These are phyloP conservation scores for Beauveria sp. DNA, from an alignment of 2,329 filamentous ascomycete species.

Conservation along the genomic window DNA sequence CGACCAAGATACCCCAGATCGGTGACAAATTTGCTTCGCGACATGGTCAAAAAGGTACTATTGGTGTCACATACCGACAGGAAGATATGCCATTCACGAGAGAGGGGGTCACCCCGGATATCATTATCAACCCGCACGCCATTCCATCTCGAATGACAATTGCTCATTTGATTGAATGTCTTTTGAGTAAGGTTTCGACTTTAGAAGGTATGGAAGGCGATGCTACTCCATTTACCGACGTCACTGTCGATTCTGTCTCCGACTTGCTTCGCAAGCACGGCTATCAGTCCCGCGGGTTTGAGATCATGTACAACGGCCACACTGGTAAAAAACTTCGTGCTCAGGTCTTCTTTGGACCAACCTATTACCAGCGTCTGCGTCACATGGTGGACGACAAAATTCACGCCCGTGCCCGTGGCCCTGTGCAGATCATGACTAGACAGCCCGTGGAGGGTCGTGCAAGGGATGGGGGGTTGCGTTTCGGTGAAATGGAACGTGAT, in stretches of 20 bases:
- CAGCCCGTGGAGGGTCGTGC: slow-evolving; percentile 98
- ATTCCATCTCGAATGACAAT: slow-evolving; percentile 99
- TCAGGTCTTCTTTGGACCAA: slow-evolving; percentile 94
- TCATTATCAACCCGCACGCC: slow-evolving; percentile 98
- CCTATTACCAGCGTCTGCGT: slow-evolving; percentile 95
- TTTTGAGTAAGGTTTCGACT: slow-evolving; percentile 91
- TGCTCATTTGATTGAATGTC: slow-evolving; percentile 98
- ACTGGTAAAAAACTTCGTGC: slow-evolving; percentile 89
- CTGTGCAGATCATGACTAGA: slow-evolving; percentile 92
- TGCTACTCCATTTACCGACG: slow-evolving; percentile 94
- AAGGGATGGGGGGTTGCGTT: slow-evolving; percentile 92
- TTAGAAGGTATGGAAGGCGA: slow-evolving; percentile 94
- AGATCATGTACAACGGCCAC: slow-evolving; percentile 98
- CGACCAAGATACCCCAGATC: slow-evolving; percentile 96
- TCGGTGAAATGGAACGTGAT: slow-evolving; percentile 99
- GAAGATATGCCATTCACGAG: slow-evolving; percentile 98
- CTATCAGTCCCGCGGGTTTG: slow-evolving; percentile 94
- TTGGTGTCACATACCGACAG: slow-evolving; percentile 94
- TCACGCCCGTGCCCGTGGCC: slow-evolving; percentile 93
- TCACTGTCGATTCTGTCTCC: slow-evolving; percentile 91
- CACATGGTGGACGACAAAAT: slow-evolving; percentile 99
- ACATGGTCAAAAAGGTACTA: slow-evolving; percentile 98
- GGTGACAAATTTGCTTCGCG: slow-evolving; percentile 98
- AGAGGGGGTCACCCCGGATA: slow-evolving; percentile 85
- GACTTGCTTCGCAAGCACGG: slow-evolving; percentile 78